Evolutionary conservation across 192 early-diverging fungal genomes (phyloP).

Genomic region (Entomortierella beljakovae): DNA sequence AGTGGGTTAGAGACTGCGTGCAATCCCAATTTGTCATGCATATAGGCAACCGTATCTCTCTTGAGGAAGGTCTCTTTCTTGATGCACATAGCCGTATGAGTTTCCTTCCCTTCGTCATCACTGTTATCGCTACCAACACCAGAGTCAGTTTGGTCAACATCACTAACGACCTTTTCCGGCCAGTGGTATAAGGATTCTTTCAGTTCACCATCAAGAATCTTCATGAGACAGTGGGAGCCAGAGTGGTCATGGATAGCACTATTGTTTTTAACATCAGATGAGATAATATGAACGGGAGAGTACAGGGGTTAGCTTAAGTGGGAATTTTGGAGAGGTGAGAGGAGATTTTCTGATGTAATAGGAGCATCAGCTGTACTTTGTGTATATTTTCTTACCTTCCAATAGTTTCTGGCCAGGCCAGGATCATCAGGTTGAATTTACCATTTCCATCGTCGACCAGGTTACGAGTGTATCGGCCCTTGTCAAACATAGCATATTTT

Average conservation of each 20-base stretch:
- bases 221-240: constrained; percentile 93
- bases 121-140: constrained; percentile 43
- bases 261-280: background rate
- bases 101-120: constrained; percentile 33
- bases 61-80: constrained; percentile 63
- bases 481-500: constrained; percentile 81
- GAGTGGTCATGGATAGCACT: constrained; percentile 95
- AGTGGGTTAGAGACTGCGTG: constrained; percentile 86
- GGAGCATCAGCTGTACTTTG: too few relatives aligned
- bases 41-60: constrained; percentile 84
- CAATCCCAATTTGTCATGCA: constrained; percentile 91
- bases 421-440: constrained; percentile 94
- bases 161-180: constrained; percentile 63
- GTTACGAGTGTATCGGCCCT: constrained; percentile 86
- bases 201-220: constrained; percentile 86
- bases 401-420: constrained; percentile 85
- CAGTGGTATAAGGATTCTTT: constrained; percentile 84
- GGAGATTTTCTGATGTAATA: too few relatives aligned
- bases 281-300: constrained; percentile 9
- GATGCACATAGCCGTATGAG: constrained; percentile 47
- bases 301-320: constrained; percentile 5
- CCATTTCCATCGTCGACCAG: constrained; percentile 93
- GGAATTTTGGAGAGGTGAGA: constrained; percentile 3
- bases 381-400: constrained; percentile 57
- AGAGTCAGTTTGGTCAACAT: constrained; percentile 43